These are phyloP conservation scores for Dendrobium huoshanense DNA, from an alignment of 106 monocot genomes.

Conservation along the genomic window DNA sequence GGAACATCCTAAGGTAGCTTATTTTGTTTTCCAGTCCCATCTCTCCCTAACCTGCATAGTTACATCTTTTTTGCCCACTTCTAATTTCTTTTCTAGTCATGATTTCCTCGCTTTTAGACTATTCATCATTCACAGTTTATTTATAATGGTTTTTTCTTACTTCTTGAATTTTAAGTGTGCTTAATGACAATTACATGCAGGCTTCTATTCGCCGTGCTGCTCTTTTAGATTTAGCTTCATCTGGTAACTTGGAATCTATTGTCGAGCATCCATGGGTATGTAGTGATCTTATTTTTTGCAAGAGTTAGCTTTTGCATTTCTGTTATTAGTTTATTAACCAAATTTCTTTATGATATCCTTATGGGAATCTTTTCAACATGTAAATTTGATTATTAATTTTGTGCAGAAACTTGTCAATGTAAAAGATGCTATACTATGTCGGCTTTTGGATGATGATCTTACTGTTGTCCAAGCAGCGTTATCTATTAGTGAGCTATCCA, in stretches of 20 bases:
- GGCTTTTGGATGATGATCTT: constrained; percentile 78
- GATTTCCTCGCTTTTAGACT: not conserved
- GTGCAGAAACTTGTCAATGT: constrained; percentile 52
- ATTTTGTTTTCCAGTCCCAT: not conserved
- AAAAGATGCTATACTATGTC: constrained; percentile 48
- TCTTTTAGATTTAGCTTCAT: constrained; percentile 48
- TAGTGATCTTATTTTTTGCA: not conserved
- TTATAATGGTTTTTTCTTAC: not conserved
- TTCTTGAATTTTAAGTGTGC: not conserved
- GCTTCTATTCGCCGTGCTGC: constrained; percentile 61
- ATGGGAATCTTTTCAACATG: not conserved
- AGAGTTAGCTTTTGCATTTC: not conserved
- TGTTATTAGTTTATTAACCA: not conserved
- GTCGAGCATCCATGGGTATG: constrained; percentile 39
- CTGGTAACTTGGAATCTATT: constrained; percentile 29
- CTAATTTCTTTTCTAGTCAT: not conserved
- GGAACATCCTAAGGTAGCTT: constrained; percentile 78
- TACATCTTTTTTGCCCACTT: not conserved
- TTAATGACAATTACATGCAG: constrained; percentile 19
- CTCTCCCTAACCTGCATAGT: not conserved
- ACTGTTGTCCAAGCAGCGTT: constrained; percentile 72
- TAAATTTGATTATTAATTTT: constrained; percentile 7
- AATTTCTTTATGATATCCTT: not conserved
- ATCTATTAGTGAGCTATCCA: constrained; percentile 55
- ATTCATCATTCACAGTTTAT: not conserved